phyloP scores from a whole-genome alignment of 257 asterid genomes.

The Nicotiana tabacum region DNA sequence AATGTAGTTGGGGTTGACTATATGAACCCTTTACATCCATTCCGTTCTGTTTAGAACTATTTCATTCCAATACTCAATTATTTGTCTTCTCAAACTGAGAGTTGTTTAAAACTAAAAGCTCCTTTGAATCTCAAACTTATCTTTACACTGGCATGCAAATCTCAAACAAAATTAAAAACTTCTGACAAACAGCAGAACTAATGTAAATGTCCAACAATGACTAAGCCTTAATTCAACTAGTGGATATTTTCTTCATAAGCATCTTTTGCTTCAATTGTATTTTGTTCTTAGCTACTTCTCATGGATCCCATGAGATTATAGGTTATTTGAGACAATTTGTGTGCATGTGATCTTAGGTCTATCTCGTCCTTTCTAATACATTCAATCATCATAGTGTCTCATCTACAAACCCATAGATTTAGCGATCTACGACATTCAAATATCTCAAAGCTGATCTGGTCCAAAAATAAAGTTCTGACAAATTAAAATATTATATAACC shows the following conservation, averaged over 20 bases:
- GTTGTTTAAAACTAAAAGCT: background rate
- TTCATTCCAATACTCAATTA: background rate
- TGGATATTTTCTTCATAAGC: no score
- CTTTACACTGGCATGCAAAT: background rate
- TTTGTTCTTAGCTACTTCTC: background rate
- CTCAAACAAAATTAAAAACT: background rate
- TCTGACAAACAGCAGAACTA: background rate
- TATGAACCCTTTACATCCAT: background rate
- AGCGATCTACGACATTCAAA: no score
- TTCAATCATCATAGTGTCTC: no score
- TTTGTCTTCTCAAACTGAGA: background rate
- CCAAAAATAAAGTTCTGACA: no score
- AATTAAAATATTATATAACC: no score
- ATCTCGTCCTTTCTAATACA: background rate
- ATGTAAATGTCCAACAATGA: background rate
- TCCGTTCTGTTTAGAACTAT: background rate
- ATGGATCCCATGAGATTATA: background rate
- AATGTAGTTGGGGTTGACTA: background rate
- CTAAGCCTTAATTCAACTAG: background rate
- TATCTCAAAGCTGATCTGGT: no score
- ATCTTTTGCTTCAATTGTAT: background rate
- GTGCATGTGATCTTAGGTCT: background rate
- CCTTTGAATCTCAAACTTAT: no score
- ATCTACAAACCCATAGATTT: no score
- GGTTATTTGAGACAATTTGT: background rate